Evolutionary conservation across 2,329 filamentous ascomycete genomes (phyloP), one percentile per base, ranked within the genome.

Genomic region (Chlorencoelia australis): DNA sequence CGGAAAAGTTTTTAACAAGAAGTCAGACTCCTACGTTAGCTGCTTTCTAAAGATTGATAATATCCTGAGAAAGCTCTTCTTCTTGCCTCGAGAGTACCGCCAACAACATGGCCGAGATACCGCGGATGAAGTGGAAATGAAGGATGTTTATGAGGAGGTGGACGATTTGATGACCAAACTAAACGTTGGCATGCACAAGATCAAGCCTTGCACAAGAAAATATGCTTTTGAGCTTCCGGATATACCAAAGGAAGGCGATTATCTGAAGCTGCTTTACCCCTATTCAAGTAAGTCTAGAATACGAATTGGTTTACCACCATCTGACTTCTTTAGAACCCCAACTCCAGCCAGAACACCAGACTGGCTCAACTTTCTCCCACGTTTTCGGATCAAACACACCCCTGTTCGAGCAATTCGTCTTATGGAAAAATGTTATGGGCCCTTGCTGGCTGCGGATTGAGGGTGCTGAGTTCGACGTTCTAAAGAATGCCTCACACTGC

Each of bases 361-460:
- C 68, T 26, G 91, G 91, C 18, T 79, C 94, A 57, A 96, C 91
- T 0, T 98, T 89, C 56, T 95, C 89, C 2, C 84, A 85, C 47
- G 80, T 94, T 16, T 98, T 98, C 49, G 91, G 93, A 18, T 82
- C 82, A 39, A 94, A 91, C 58, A 98, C 91, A 0, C 78, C 85
- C 1, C 69, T 98, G 0, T 98, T 98, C 51, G 91, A 98, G 61
- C 91, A 98, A 51, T 98, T 98, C 55, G 91, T 98, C 14, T 70
- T 98, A 4, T 95, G 88, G 83, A 96, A 95, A 64, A 94, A 94
- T 55, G 84, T 98, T 50, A 98, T 95, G 89, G 91, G 91, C 2
- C 91, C 91, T 19, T 96, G 91, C 59, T 98, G 91, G 91, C 72
- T 98, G 30, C 88, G 81, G 55, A 91, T 98, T 37, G 73, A 87